phyloP scores from a whole-genome alignment of 164 flowering plant genomes.

The Platanus orientalis region DNA sequence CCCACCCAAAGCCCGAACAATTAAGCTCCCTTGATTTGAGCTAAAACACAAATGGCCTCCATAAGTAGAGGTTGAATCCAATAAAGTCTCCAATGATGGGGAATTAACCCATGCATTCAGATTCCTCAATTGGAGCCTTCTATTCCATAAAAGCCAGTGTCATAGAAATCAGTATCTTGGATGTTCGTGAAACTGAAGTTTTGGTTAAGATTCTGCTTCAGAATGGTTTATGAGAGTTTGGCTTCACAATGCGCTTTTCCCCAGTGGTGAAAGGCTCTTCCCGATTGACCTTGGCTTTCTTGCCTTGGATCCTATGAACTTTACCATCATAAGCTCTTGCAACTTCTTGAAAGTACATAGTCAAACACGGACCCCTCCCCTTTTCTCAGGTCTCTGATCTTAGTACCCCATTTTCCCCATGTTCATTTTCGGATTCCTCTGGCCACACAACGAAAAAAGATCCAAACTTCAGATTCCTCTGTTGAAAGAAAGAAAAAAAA shows the following conservation, averaged over 20 bases:
- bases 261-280: background rate
- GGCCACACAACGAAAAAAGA: too few relatives aligned
- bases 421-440: slow-evolving; percentile 17
- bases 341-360: slow-evolving; percentile 18
- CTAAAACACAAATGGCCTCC: background rate
- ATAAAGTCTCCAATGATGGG: background rate
- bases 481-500: too few relatives aligned
- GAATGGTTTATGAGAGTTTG: background rate
- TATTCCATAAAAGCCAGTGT: background rate
- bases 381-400: slow-evolving; percentile 13
- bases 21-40: background rate
- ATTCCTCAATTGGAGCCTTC: background rate
- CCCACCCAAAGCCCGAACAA: background rate
- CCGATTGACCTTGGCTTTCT: slow-evolving; percentile 12
- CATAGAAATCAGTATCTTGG: background rate
- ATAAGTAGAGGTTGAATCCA: background rate
- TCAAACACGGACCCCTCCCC: slow-evolving; percentile 14
- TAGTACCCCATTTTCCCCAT: slow-evolving; percentile 19
- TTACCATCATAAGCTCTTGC: slow-evolving; percentile 16
- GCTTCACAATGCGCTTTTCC: background rate
- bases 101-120: background rate
- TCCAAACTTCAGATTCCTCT: slow-evolving; percentile 8
- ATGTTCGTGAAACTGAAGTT: background rate
- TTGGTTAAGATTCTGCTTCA: background rate
- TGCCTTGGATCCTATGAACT: slow-evolving; percentile 12